Base-by-base conservation (phyloP, 2,329 filamentous ascomycete genomes). In the Fusarium xylarioides region DNA sequence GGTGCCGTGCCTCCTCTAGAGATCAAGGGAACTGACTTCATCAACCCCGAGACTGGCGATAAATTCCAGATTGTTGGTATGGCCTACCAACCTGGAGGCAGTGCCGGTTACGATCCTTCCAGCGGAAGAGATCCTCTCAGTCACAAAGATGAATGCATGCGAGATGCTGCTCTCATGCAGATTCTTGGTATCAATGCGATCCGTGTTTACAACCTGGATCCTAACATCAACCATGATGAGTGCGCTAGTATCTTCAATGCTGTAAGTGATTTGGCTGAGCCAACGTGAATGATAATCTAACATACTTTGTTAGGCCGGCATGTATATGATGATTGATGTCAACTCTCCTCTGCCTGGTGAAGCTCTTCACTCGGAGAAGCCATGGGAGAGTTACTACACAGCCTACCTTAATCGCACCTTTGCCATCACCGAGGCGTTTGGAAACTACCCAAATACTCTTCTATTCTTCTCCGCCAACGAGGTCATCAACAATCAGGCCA, bases 391-490 rank as follows among this genome's bases (percentile, higher is more conserved):
- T 66, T 92, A 92, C 83, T 87, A 89, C 77, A 83, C 82, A 56
- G 81, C 80, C 26, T 92, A 92, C 79, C 82, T 91, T 63, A 91
- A 91, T 83, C 88, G 89, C 74, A 91, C 89, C 44, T 92, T 92
- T 79, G 89, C 89, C 68, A 85, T 92, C 54, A 89, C 91, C 32
- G 90, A 92, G 83, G 89, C 89, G 43, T 92, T 92, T 83, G 89
- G 88, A 84, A 85, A 83, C 82, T 92, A 91, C 78, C 89, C 89
- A 77, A 92, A 92, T 83, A 90, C 89, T 16, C 84, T 91, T n/a
- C 85, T 88, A 64, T 95, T 92, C 88, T 95, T 94, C 85, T 91
- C 92, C 50, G 92, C 90, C 65, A 95, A 95, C 82, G 92, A 95
- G 83, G 91, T 94, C 78, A 93, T 94, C 82, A 91, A 92, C 81